Evolutionary conservation across 495 filamentous ascomycete genomes (phyloP).

Genomic region (Penicillium roqueforti): DNA sequence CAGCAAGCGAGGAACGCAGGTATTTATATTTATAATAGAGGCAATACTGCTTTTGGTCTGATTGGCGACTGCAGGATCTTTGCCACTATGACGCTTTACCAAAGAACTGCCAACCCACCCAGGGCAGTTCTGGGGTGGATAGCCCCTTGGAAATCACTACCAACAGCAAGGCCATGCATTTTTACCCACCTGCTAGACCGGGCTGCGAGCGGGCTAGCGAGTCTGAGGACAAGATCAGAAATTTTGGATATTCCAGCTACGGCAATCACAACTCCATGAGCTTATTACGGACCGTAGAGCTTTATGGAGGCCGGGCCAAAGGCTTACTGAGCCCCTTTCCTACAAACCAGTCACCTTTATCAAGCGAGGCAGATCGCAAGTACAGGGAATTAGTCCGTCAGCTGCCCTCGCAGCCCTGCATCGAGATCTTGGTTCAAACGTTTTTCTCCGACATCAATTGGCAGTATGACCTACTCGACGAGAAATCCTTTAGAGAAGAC

Average conservation of each 20-base stretch:
- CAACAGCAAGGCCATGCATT: neutral
- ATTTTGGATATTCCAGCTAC: conserved; percentile 15
- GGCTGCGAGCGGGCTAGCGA: conserved; percentile 1
- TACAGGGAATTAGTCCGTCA: conserved; percentile 52
- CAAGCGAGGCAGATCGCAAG: conserved; percentile 20
- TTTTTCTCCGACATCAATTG: conserved; percentile 58
- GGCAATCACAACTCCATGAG: conserved; percentile 13
- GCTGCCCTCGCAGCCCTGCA: conserved; percentile 49
- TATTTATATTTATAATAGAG: conserved; percentile 9
- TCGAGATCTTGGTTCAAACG: conserved; percentile 48
- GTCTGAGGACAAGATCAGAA: conserved; percentile 8
- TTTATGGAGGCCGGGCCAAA: neutral
- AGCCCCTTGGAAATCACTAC: neutral
- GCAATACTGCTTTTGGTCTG: conserved; percentile 13
- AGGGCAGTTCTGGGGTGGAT: neutral
- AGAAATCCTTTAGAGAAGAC: conserved; percentile 44
- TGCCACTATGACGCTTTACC: conserved; percentile 30
- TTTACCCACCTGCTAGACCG: neutral
- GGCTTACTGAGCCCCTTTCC: neutral
- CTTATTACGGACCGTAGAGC: conserved; percentile 9
- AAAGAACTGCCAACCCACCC: neutral
- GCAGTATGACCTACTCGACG: conserved; percentile 55
- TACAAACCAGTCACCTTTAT: conserved; percentile 1
- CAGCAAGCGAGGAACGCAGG: conserved; percentile 47
- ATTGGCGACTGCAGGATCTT: conserved; percentile 21